Base-by-base conservation (phyloP, 495 filamentous ascomycete species). In the Talaromyces stipitatus region DNA sequence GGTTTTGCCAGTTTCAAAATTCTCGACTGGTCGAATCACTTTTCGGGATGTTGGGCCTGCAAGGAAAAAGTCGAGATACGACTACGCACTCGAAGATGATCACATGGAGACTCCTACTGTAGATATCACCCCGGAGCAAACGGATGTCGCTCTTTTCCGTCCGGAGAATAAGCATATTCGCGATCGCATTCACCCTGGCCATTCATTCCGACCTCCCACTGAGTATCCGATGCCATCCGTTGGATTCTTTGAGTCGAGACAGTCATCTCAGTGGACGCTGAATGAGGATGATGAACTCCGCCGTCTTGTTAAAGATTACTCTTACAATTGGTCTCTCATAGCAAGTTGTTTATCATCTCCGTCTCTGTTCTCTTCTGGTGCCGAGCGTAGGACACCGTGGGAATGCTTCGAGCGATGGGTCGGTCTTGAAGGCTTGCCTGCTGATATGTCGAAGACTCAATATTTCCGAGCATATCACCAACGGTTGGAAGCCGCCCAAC, bases 401-500 rank as follows among this genome's bases (percentile, higher is more conserved):
- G 94, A 98, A 72, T 98, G 94, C 65, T 98, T 97, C 64, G 94
- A 98, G 67, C 84, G 95, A 33, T 97, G 92, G 91, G 84, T 96
- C 14, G 83, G 85, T 55, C 73, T 97, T 9, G 94, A 97, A 72
- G 90, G 90, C 4, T 71, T 96, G 32, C 91, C 91, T 16, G 82
- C 82, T 36, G 94, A 98, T 55, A 94, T 97, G 88, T 83, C 83
- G 23, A 95, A 96, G 71, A 95, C 88, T 3, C 87, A 87, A 33
- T 97, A 96, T 66, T 97, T 96, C 78, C 74, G 89, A 64, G 81
- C 88, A 9, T 96, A 92, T 64, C 86, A 90, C 61, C 78, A 78
- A 57, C 78, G 91, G 41, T 84, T 96, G 48, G 90, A 96, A 60
- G 80, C 83, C 29, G 91, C 91, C 18, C 85, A 92, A 58, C 79